Evolutionary conservation across 2,329 filamentous ascomycete genomes (phyloP), one percentile per base, ranked within the genome.

Genomic region (Alternaria sp.): DNA sequence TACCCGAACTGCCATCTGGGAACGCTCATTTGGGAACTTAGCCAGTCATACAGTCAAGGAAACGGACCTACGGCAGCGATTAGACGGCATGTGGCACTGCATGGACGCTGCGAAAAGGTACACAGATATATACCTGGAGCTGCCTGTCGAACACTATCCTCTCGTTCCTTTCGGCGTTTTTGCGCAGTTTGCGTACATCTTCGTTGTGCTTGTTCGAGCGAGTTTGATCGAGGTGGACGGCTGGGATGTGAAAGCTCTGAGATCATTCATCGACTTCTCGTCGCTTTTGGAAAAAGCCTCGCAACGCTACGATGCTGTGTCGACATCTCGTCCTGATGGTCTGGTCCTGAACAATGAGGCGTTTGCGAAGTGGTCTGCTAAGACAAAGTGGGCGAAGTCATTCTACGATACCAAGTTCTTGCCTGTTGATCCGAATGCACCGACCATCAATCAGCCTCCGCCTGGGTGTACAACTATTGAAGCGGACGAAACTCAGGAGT

Each of bases 121-220:
- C 44, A 46, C 44, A 2, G 27, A 30, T 10, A 30, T 30, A 30
- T 46, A 46, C 10, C 16, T 46, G 11, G 16, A 46, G n/a, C 9
- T 46, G 12, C 44, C 51, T 8, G 36, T 57, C 5, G 11, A 54
- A 0, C 46, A 54, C 11, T 64, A 62, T 41, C 43, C 25, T 5
- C 30, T 52, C 5, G n/a, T 64, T 3, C 55, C 59, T 6, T 62
- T 62, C 36, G 54, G 54, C 1, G 55, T 62, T 5, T 64, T 64
- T 18, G 62, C 59, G 11, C 59, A 64, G 16, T 64, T 64, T 38
- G 62, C 62, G 8, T 64, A 54, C 46, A 45, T 56, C 5, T 64
- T 64, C 28, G 62, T 64, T 9, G 62, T 61, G 30, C 54, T 64
- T 40, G 49, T 62, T 0, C 62, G 59, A 9, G 59, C 59, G 3